A percentile compares a stretch with the other conserved stretches of the same genome.
These are phyloP conservation scores for Sporothrix brunneoviolacea DNA, from an alignment of 2,329 filamentous ascomycete genomes.

Conservation along the genomic window DNA sequence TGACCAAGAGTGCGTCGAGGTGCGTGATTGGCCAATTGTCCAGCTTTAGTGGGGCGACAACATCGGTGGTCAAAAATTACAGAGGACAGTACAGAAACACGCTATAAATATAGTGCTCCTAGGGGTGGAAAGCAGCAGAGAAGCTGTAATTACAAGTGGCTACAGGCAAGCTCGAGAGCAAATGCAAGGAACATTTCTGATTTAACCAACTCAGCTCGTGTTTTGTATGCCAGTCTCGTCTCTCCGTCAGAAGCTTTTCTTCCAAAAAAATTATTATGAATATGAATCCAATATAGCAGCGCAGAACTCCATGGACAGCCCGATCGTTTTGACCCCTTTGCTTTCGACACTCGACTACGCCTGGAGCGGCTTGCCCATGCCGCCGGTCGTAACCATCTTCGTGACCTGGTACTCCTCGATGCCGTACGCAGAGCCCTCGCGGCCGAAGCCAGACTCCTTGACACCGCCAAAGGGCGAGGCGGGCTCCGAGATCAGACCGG, in stretches of 20 bases:
- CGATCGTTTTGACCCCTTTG: background rate
- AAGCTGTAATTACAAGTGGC: no score
- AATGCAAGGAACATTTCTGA: no score
- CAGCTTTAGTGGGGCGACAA: background rate
- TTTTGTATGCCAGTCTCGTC: no score
- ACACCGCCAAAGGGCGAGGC: conserved; percentile 68
- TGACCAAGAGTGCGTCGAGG: background rate
- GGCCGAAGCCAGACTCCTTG: conserved; percentile 74
- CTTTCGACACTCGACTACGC: background rate
- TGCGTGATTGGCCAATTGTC: conserved; percentile 10
- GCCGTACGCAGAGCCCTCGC: conserved; percentile 71
- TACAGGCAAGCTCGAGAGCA: no score
- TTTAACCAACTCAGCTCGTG: no score
- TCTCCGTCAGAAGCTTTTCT: no score
- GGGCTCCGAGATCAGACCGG: conserved; percentile 56
- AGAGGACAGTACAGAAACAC: background rate
- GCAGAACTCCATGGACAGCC: background rate
- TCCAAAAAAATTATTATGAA: no score
- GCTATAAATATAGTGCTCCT: conserved; percentile 4
- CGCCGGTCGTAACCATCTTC: conserved; percentile 58
- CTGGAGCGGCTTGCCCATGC: conserved; percentile 50
- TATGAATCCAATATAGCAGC: background rate
- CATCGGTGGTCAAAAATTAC: background rate
- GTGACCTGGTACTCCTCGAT: conserved; percentile 69
- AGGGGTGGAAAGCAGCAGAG: no score